These are phyloP conservation scores for Dispira simplex DNA, from an alignment of 192 early-diverging fungal genomes.

Conservation along the genomic window DNA sequence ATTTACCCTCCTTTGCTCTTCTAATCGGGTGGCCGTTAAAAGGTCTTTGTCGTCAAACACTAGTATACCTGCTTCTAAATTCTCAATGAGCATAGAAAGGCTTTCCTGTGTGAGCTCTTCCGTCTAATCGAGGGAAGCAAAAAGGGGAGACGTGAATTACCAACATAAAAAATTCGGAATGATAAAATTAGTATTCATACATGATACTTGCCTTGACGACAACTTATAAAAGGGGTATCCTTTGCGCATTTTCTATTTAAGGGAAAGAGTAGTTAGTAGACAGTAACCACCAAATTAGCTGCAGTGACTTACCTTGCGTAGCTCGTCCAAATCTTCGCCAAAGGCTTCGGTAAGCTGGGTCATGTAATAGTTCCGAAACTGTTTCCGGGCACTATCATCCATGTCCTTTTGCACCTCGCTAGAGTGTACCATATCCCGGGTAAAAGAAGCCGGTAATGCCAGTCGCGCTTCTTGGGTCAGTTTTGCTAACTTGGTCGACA, in stretches of 20 bases:
- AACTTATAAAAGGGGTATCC: no score
- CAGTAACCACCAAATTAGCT: no score
- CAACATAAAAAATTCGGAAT: neutral
- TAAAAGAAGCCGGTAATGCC: no score
- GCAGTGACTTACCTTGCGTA: slow-evolving; percentile 1
- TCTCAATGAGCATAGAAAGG: slow-evolving; percentile 1
- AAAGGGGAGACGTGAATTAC: neutral
- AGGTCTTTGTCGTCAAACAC: slow-evolving; percentile 6
- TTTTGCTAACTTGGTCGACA: no score
- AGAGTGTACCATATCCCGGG: no score
- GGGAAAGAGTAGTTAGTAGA: neutral
- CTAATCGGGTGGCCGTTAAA: neutral
- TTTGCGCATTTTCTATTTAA: no score
- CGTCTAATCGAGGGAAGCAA: neutral
- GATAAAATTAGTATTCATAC: neutral
- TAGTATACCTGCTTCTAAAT: slow-evolving; percentile 2
- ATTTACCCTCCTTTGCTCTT: no score
- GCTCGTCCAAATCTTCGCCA: slow-evolving; percentile 5
- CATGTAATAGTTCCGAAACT: slow-evolving; percentile 3
- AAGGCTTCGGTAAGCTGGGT: neutral
- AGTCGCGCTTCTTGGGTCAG: no score
- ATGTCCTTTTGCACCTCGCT: no score
- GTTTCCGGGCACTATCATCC: neutral
- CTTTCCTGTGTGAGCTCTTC: neutral
- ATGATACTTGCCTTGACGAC: neutral